Conservation (phyloP, 2,329 filamentous ascomycete genomes). For the Colletotrichum graminicola region DNA sequence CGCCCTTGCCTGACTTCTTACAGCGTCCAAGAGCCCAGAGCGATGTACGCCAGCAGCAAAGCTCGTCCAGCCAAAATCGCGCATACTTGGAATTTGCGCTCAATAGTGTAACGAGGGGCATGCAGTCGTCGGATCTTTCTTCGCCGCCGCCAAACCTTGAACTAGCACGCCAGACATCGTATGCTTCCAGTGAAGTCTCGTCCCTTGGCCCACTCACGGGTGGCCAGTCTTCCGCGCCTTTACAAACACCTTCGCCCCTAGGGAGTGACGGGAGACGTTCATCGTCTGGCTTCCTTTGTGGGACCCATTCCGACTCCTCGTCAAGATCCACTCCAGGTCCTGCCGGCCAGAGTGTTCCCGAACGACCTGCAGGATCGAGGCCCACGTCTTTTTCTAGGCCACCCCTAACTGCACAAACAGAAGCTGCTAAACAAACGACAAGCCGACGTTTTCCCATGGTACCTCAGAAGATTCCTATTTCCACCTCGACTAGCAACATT, state of each 20-base stretch:
- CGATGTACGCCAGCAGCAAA: background rate
- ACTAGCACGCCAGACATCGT: conserved; percentile 15
- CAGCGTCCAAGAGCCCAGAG: conserved; percentile 16
- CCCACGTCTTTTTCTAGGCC: conserved; percentile 30
- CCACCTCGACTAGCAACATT: background rate
- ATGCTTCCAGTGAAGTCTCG: conserved; percentile 44
- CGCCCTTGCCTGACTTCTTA: conserved; percentile 15
- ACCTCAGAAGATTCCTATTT: background rate
- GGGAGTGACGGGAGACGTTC: conserved; percentile 40
- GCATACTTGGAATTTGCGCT: background rate
- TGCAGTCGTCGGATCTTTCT: background rate
- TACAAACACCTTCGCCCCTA: conserved; percentile 49
- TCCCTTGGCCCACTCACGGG: conserved; percentile 47
- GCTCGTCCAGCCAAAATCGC: background rate
- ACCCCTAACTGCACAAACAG: background rate
- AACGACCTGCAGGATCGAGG: conserved; percentile 7
- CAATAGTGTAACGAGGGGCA: background rate
- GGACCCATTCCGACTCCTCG: background rate
- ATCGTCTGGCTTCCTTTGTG: conserved; percentile 43
- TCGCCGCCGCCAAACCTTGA: background rate
- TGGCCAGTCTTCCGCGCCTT: conserved; percentile 45
- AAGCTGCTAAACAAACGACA: background rate
- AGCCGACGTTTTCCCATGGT: conserved; percentile 32
- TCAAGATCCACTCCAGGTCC: background rate
- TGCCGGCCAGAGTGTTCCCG: conserved; percentile 25